These are phyloP conservation scores for Sclerotinia trifoliorum DNA, from an alignment of 2,329 filamentous ascomycete genomes.

Conservation along the genomic window DNA sequence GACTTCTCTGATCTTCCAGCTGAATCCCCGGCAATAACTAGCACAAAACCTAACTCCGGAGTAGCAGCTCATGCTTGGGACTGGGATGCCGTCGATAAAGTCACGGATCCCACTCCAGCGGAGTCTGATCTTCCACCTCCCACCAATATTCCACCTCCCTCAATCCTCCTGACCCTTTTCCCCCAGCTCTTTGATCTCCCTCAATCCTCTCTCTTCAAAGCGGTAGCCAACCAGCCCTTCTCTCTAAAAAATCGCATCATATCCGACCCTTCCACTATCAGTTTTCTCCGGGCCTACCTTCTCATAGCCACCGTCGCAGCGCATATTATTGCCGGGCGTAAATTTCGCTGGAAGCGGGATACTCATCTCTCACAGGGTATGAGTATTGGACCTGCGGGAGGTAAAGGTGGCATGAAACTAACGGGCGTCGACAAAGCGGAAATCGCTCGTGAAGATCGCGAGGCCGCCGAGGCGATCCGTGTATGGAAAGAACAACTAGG, in stretches of 20 bases:
- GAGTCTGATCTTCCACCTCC: conserved; percentile 28
- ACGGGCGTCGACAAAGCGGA: conserved; percentile 82
- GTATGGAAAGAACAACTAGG: conserved; percentile 76
- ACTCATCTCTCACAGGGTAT: conserved; percentile 81
- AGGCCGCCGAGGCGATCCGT: conserved; percentile 73
- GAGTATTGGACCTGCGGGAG: conserved; percentile 72
- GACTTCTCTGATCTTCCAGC: conserved; percentile 49
- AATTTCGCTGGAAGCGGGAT: conserved; percentile 87
- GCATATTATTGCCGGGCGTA: conserved; percentile 81
- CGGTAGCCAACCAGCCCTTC: conserved; percentile 57
- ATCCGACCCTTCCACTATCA: conserved; percentile 58
- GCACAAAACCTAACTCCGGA: conserved; percentile 26
- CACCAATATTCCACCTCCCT: conserved; percentile 85
- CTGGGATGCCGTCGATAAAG: conserved; percentile 38
- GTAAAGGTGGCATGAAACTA: conserved; percentile 89
- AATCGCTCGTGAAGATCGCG: conserved; percentile 77
- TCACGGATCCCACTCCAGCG: conserved; percentile 21
- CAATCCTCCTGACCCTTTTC: conserved; percentile 75
- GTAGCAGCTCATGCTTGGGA: conserved; percentile 35
- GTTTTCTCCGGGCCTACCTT: conserved; percentile 65
- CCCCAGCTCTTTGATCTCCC: conserved; percentile 67
- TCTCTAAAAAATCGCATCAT: conserved; percentile 63
- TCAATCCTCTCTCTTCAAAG: conserved; percentile 62
- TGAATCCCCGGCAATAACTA: conserved; percentile 30
- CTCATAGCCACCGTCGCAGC: conserved; percentile 65